A percentile compares a stretch with the other conserved stretches of the same genome.
phyloP scores from a whole-genome alignment of 441 rosid genomes.

The Populus hybrid region DNA sequence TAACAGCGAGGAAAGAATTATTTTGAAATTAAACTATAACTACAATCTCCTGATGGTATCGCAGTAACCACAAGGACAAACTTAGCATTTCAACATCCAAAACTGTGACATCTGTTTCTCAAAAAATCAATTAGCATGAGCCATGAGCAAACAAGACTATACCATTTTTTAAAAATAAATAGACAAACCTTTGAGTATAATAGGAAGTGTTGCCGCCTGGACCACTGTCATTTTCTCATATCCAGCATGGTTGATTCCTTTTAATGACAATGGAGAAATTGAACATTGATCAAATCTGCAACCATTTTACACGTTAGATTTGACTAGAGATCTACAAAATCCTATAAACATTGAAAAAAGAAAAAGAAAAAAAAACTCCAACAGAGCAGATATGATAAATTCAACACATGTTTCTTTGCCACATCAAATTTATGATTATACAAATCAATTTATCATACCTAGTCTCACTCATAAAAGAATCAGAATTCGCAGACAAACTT shows the following conservation, averaged over 20 bases:
- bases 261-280: constrained; percentile 70
- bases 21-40: background rate
- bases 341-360: background rate
- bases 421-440: background rate
- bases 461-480: constrained; percentile 71
- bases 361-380: background rate
- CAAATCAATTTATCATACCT: constrained; percentile 44
- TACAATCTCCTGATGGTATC: background rate
- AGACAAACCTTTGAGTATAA: constrained; percentile 66
- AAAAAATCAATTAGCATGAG: background rate
- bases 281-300: constrained; percentile 80
- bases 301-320: constrained; percentile 13
- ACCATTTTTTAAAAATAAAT: background rate
- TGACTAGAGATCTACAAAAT: constrained; percentile 1
- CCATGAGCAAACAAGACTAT: background rate
- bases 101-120: background rate
- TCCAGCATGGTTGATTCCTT: constrained; percentile 84
- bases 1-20: background rate
- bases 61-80: background rate
- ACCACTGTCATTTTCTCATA: constrained; percentile 91
- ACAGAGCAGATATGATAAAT: background rate
- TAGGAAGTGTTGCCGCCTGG: constrained; percentile 90
- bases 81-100: background rate
- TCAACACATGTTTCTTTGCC: background rate
- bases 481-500: constrained; percentile 39